These are phyloP conservation scores for Penicillium bovifimosum DNA, from an alignment of 495 filamentous ascomycete species.

Conservation along the genomic window DNA sequence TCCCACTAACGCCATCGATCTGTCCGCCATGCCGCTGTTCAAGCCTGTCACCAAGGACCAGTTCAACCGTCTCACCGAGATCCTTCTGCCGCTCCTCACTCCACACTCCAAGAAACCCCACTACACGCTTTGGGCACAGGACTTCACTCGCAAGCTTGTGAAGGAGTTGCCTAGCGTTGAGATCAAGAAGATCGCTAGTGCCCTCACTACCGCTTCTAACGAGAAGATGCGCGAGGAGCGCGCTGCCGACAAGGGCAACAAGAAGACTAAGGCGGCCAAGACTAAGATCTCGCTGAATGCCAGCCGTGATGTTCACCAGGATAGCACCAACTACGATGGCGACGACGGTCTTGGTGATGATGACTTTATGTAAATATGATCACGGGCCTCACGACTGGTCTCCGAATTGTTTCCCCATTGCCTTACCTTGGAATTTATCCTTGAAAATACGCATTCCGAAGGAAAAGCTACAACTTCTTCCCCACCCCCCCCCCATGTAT, in stretches of 20 bases:
- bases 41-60: slow-evolving; percentile 81
- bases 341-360: slow-evolving; percentile 74
- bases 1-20: slow-evolving; percentile 72
- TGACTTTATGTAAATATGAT: slow-evolving; percentile 60
- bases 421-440: slow-evolving; percentile 10
- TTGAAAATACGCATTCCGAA: slow-evolving; percentile 13
- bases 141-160: slow-evolving; percentile 79
- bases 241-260: slow-evolving; percentile 83
- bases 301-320: slow-evolving; percentile 59
- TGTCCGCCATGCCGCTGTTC: slow-evolving; percentile 75
- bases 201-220: slow-evolving; percentile 78
- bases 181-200: slow-evolving; percentile 89
- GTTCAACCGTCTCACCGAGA: slow-evolving; percentile 69
- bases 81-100: slow-evolving; percentile 68
- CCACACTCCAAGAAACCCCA: slow-evolving; percentile 80
- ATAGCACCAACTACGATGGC: slow-evolving; percentile 68
- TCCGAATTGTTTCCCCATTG: slow-evolving; percentile 8
- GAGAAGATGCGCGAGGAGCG: slow-evolving; percentile 99
- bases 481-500: neutral
- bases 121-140: slow-evolving; percentile 82
- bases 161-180: slow-evolving; percentile 86
- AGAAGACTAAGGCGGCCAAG: slow-evolving; percentile 95
- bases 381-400: slow-evolving; percentile 8
- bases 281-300: slow-evolving; percentile 81
- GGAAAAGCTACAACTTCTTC: neutral